A percentile compares a stretch with the other conserved stretches of the same genome.
phyloP scores from a whole-genome alignment of 2,329 filamentous ascomycete species.

The Teratosphaeria epicoccoides region DNA sequence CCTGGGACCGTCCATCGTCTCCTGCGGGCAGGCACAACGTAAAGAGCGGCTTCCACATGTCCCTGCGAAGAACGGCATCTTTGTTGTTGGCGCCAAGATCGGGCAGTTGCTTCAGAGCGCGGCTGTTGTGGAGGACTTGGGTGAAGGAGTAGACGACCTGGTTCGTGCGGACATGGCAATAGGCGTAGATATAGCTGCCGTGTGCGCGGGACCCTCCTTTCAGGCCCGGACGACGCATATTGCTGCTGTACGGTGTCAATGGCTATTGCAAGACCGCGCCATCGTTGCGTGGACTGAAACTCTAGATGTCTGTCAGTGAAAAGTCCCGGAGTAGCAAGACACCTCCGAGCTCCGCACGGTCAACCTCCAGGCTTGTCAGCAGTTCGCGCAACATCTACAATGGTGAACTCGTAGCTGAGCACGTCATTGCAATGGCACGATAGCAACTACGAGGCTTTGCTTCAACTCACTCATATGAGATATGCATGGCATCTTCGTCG shows the following conservation, averaged over 20 bases:
- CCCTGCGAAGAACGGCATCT: conserved; percentile 47
- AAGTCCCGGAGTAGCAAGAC: not conserved
- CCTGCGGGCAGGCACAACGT: conserved; percentile 44
- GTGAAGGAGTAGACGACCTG: conserved; percentile 55
- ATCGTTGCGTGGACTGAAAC: not conserved
- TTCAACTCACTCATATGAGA: not conserved
- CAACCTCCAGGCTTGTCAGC: not conserved
- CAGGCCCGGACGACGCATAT: not conserved
- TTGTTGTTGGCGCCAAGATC: conserved; percentile 55
- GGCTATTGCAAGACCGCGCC: not conserved
- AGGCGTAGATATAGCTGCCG: conserved; percentile 53
- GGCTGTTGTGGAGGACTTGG: conserved; percentile 39
- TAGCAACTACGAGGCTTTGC: not conserved
- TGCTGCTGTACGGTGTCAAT: not conserved
- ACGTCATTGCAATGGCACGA: not conserved
- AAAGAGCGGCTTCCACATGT: conserved; percentile 52
- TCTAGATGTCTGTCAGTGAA: not conserved
- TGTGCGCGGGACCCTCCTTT: not conserved
- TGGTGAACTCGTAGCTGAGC: not conserved
- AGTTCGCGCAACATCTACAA: not conserved
- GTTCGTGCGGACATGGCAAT: conserved; percentile 50
- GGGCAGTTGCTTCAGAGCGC: conserved; percentile 46
- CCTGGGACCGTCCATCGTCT: conserved; percentile 27
- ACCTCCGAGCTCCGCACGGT: not conserved
- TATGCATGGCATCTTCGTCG: conserved; percentile 13